Evolutionary conservation across 2,329 filamentous ascomycete species (phyloP), one percentile per base, ranked within the genome.

Genomic region (Fusarium dimerum): DNA sequence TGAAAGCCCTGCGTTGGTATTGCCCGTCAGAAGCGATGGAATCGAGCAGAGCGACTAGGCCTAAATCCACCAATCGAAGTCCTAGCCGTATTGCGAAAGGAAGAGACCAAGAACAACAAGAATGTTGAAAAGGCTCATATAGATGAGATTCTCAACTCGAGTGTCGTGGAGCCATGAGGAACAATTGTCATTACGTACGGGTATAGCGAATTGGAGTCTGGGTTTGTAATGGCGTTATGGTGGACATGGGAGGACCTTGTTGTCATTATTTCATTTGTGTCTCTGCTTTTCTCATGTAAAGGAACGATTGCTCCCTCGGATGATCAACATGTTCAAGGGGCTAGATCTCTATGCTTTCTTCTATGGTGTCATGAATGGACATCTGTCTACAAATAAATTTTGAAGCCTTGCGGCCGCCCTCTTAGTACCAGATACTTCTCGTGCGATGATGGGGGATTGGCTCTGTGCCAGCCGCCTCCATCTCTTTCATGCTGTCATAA

Each of bases 21-120:
- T 47, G 75, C 85, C 38, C 85, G 94, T 44, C 76, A 88, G 62
- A 90, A 88, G 75, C 87, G 94, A 34, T 99, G 94, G 94, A 84
- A 89, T 68, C 85, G 94, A 43, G 94, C 94, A 5, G 81, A 96
- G 48, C 80, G 79, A 50, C 77, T 99, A n/a, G 87, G 88, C 3
- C 78, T 99, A n/a, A 81, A 87, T 32, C 94, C 94, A 2, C 93
- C 94, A 0, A 81, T 96, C 26, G 93, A 97, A 71, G 92, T 97
- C 4, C 79, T 97, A 6, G 90, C 92, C 0, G 89, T 97, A 15
- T 73, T 97, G 43, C 65, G 96, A 49, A 87, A 85, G 66, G 87
- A 91, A 66, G 84, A 88, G 65, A 74, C 81, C 6, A 81, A 75
- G 52, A 79, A 78, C 1, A 80, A 79, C 34, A 64, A 69, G 34